Percentiles rank a stretch among this genome's conserved stretches.
Evolutionary conservation across 352 stramenopile species (phyloP).

Genomic region (Pythium phragmiticola): DNA sequence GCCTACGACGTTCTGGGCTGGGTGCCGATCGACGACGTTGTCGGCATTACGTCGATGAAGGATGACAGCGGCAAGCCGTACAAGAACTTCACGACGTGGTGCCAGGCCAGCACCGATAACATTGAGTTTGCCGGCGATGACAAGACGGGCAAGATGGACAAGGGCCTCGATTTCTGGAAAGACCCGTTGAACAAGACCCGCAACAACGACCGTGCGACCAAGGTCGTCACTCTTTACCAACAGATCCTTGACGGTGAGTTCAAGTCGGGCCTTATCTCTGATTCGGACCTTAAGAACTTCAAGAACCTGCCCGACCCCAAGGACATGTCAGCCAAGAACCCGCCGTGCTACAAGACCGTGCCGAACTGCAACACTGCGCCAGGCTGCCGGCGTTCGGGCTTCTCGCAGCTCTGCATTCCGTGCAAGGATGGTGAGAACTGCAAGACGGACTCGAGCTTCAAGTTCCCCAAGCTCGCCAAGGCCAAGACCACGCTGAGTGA

Average conservation of each 20-base stretch:
- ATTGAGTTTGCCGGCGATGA: conserved; percentile 51
- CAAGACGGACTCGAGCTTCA: conserved; percentile 46
- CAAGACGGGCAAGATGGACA: conserved; percentile 37
- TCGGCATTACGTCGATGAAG: conserved; percentile 67
- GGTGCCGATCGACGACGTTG: conserved; percentile 76
- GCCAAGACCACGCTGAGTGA: conserved; percentile 27
- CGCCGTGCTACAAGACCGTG: conserved; percentile 71
- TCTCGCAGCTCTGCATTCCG: conserved; percentile 69
- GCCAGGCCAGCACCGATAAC: conserved; percentile 48
- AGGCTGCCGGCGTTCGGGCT: conserved; percentile 65
- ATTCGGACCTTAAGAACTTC: conserved; percentile 37
- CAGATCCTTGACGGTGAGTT: conserved; percentile 29
- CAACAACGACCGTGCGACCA: conserved; percentile 50
- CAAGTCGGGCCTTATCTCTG: conserved; percentile 47
- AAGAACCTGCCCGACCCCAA: conserved; percentile 43
- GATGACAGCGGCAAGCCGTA: conserved; percentile 49
- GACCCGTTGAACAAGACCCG: conserved; percentile 50
- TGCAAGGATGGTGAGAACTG: conserved; percentile 43
- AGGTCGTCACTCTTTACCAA: conserved; percentile 53
- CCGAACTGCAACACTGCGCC: conserved; percentile 42
- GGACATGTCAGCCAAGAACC: conserved; percentile 50
- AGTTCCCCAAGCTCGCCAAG: conserved; percentile 64
- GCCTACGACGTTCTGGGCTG: conserved; percentile 77
- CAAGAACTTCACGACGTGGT: conserved; percentile 72
- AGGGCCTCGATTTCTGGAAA: conserved; percentile 62